A percentile compares a stretch with the other conserved stretches of the same genome.
These are phyloP conservation scores for Clonostachys sp. DNA, from an alignment of 2,329 filamentous ascomycete species.

Conservation along the genomic window DNA sequence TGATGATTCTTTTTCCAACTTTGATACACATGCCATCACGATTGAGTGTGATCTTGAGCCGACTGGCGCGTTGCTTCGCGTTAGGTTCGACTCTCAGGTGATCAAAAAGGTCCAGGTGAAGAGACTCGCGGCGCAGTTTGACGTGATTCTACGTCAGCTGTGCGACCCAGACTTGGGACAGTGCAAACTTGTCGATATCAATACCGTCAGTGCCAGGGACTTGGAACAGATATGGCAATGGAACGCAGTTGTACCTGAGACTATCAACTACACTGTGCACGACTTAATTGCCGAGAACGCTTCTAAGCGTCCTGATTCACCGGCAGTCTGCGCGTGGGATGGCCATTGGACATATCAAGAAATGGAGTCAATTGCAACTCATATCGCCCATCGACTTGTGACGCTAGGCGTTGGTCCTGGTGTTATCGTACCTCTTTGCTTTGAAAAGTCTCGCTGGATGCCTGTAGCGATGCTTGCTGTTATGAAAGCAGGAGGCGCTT, in stretches of 20 bases:
- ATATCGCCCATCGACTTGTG: neutral
- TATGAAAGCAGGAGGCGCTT: constrained; percentile 13
- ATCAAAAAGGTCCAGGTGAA: neutral
- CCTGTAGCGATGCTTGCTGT: constrained; percentile 10
- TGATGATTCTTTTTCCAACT: constrained; percentile 6
- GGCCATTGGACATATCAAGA: constrained; percentile 35
- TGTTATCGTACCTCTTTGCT: constrained; percentile 7
- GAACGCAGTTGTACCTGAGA: neutral
- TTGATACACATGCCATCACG: constrained; percentile 6
- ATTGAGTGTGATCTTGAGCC: neutral
- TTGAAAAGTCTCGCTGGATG: constrained; percentile 10
- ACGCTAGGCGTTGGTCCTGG: constrained; percentile 4
- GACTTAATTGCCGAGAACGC: constrained; percentile 35
- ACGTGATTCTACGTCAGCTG: neutral
- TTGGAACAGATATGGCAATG: neutral
- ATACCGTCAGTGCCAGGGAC: neutral
- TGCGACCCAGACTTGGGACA: neutral
- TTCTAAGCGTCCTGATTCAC: constrained; percentile 23
- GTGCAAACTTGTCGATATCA: neutral
- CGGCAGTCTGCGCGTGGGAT: constrained; percentile 45
- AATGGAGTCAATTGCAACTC: neutral
- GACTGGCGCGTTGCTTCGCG: neutral
- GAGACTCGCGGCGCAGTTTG: neutral
- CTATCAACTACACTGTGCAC: constrained; percentile 20
- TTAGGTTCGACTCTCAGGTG: neutral